A percentile compares a stretch with the other conserved stretches of the same genome.
Conservation (phyloP, 805 yeast species). For the Starmera pachycereana region DNA sequence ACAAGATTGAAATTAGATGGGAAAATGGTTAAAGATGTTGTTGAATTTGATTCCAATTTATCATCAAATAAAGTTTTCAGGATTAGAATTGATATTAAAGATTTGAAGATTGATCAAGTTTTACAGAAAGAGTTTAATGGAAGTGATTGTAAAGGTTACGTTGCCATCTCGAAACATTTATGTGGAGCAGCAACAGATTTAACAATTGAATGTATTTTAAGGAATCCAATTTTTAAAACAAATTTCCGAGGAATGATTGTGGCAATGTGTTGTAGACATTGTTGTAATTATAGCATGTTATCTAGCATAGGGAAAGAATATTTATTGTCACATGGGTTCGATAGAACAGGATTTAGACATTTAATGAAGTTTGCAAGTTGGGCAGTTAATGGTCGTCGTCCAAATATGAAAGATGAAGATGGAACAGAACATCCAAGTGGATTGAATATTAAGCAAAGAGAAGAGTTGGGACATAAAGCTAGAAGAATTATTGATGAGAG, state of each 20-base stretch:
- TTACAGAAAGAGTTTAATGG: constrained; percentile 18
- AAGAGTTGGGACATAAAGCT: constrained; percentile 52
- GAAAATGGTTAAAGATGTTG: constrained; percentile 49
- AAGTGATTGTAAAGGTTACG: constrained; percentile 17
- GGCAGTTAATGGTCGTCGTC: constrained; percentile 71
- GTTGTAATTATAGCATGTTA: constrained; percentile 55
- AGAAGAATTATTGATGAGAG: constrained; percentile 70
- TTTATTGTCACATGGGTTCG: constrained; percentile 16
- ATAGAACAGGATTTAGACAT: constrained; percentile 29
- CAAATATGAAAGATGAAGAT: constrained; percentile 28
- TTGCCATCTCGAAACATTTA: constrained; percentile 76
- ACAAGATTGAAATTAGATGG: constrained; percentile 71
- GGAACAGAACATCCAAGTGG: constrained; percentile 36
- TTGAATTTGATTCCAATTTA: constrained; percentile 10
- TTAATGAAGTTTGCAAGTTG: constrained; percentile 68
- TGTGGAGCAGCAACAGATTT: constrained; percentile 94
- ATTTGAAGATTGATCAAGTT: constrained; percentile 42
- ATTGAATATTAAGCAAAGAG: constrained; percentile 38
- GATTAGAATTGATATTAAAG: constrained; percentile 71
- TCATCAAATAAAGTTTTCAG: constrained; percentile 32
- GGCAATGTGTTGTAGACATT: constrained; percentile 92
- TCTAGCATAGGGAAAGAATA: constrained; percentile 18
- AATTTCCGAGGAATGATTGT: constrained; percentile 51
- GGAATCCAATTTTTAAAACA: constrained; percentile 21
- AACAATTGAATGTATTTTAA: constrained; percentile 54